Evolutionary conservation across 116 monocot species (phyloP).

Genomic region (Posidonia oceanica): DNA sequence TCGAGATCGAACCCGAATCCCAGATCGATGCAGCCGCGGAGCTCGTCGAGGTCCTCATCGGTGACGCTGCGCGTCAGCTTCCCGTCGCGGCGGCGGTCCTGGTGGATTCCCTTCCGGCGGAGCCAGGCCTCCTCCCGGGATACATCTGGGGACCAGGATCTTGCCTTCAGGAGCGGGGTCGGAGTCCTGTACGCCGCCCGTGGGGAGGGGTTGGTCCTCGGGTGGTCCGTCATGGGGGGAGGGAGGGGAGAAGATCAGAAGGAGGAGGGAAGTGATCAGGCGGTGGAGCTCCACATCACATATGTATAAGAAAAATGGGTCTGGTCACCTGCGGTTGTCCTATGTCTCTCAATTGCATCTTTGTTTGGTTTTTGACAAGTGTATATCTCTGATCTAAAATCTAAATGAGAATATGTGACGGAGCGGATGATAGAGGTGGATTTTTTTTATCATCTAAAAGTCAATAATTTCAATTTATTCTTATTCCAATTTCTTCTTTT

Average conservation of each 20-base stretch:
- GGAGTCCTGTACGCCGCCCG: not conserved
- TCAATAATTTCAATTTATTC: too few species aligned
- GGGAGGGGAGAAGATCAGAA: not conserved
- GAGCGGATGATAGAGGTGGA: too few species aligned
- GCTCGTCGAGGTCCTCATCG: constrained; percentile 41
- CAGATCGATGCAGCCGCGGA: constrained; percentile 40
- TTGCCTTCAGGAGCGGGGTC: constrained; percentile 21
- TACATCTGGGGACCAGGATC: constrained; percentile 33
- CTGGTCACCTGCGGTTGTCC: too few species aligned
- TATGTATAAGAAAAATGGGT: too few species aligned
- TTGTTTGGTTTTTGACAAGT: too few species aligned
- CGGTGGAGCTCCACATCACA: too few species aligned
- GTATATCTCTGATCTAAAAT: too few species aligned
- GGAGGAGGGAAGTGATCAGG: not conserved
- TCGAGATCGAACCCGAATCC: constrained; percentile 18
- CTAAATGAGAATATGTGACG: too few species aligned
- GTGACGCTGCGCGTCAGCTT: constrained; percentile 26
- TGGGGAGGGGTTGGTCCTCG: not conserved
- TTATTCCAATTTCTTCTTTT: too few species aligned
- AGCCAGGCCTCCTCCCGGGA: constrained; percentile 36
- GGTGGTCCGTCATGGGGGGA: not conserved
- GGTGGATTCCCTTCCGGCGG: constrained; percentile 20
- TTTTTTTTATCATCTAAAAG: too few species aligned
- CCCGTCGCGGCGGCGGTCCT: constrained; percentile 10
- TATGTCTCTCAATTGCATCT: too few species aligned